Base-by-base conservation (phyloP, 2,329 filamentous ascomycete genomes). In the Ophiostoma piceae region DNA sequence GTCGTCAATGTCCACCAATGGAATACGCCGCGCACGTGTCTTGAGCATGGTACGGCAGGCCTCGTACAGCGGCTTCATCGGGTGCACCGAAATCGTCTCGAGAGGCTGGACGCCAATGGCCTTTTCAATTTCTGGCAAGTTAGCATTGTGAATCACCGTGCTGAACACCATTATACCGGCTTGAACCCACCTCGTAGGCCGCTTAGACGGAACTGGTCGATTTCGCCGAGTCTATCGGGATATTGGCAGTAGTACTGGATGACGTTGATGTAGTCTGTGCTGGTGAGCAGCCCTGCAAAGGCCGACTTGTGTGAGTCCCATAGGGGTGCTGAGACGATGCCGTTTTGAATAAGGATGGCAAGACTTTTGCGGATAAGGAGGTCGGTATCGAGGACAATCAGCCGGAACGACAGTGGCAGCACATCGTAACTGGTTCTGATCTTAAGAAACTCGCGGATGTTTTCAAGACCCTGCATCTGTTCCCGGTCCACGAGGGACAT, bases 241-340 rank as follows among this genome's bases (percentile, higher is more conserved):
- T 95, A 96, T 80, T 98, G 94, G 84, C 93, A 97, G 83, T 99
- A 98, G 81, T 99, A 99, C 79, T 98, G 94, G 57, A 99, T 96
- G 70, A 99, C 90, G 77, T 99, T 99, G 81, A 99, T 96, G 79
- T 95, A 99, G 81, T 99, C 95, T 72, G 93, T 96, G 73, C 93
- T 95, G 37, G 95, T 99, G 74, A 99, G 85, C 67, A 99, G 87
- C 54, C 95, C 95, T 57, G 94, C 95, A 79, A 98, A 99, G 47
- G 91, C 92, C 35, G 94, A 96, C 3, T 90, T 92, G 74, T 91
- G 90, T 35, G 94, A 97, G 79, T 99, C 94, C 95, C 95, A 99
- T 74, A 99, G 83, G 67, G 95, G 95, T 68, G 95, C 95, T 39
- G 95, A 99, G 70, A 99, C 95, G 78, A 99, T 99, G 77, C 94